Percentiles rank a stretch among this genome's conserved stretches.
phyloP scores from a whole-genome alignment of 148 eudicot species.

The Chenopodium berlandieri region DNA sequence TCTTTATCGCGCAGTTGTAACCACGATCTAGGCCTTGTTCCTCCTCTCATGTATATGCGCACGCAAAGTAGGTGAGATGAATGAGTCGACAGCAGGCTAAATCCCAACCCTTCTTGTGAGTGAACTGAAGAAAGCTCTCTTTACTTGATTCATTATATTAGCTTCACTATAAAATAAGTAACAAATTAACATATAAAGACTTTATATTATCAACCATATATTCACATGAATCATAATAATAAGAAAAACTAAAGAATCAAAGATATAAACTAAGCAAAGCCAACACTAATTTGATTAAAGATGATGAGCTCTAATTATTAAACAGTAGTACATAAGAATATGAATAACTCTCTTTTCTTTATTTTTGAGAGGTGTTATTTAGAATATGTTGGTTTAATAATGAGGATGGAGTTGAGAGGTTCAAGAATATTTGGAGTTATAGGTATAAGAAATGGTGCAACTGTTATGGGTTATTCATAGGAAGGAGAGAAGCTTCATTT shows the following conservation, averaged over 20 bases:
- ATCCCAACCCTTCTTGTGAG: slow-evolving; percentile 53
- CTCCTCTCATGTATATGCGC: not conserved
- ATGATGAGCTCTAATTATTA: not conserved
- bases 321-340: not conserved
- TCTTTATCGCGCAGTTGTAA: not conserved
- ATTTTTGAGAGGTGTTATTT: not conserved
- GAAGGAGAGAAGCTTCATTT: slow-evolving; percentile 22
- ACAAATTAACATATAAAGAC: not conserved
- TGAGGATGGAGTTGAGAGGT: not conserved
- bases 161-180: not conserved
- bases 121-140: slow-evolving; percentile 99
- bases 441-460: not conserved
- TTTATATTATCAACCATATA: too few species aligned
- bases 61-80: slow-evolving; percentile 81
- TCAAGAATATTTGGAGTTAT: not conserved
- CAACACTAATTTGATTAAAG: not conserved
- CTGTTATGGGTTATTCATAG: not conserved
- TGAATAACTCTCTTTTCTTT: not conserved
- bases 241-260: not conserved
- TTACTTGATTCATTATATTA: too few species aligned
- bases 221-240: not conserved
- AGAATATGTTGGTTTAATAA: not conserved
- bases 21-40: not conserved
- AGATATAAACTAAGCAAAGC: not conserved
- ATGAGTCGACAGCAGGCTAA: slow-evolving; percentile 95